Base-by-base conservation (phyloP, 257 asterid genomes). In the Marsdenia floribunda region DNA sequence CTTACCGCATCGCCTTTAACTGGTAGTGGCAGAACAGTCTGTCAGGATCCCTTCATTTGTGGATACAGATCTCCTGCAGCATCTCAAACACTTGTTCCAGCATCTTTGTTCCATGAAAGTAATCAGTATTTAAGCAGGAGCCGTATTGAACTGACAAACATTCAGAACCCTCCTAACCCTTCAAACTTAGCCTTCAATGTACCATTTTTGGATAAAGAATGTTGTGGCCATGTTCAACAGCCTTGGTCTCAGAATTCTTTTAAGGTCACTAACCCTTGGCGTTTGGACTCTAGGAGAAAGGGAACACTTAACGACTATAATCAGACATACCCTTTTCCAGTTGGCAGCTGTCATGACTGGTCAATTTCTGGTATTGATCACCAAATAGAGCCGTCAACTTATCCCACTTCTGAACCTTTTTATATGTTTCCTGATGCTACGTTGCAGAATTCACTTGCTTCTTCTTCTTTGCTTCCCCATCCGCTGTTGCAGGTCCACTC, bases 191-290 rank as follows among this genome's bases (percentile, higher is more conserved):
- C 85, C 67, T 73, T 82, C 75, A 86, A 81, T 81, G 83, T 84
- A 65, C 97, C 97, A 68, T 83, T 84, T 77, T 61, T 78, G 80
- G 83, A 80, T 74, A 84, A 86, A 3, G 85, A 85, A 79, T 75
- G 78, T 19, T 86, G 69, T 70, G 80, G 75, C 67, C 81, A 75
- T 68, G 74, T 71, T 38, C 82, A 35, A 38, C 82, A 86, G 73
- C 60, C 88, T 53, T 68, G 83, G 86, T 69, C 77, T 70, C 83
- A 42, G 68, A 76, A 78, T 75, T 86, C 91, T 75, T 68, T 85
- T 37, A 33, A 53, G 79, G 75, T 75, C 79, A 68, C 11, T 21
- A 7, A 64, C 50, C 90, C 90, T 7, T 38, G 74, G 80, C 69
- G 66, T 55, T 68, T 63, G 55, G 86, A 78, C 78, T 74, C 76